Base-by-base conservation (phyloP, 2,329 filamentous ascomycete species). In the Daldinia sp. region DNA sequence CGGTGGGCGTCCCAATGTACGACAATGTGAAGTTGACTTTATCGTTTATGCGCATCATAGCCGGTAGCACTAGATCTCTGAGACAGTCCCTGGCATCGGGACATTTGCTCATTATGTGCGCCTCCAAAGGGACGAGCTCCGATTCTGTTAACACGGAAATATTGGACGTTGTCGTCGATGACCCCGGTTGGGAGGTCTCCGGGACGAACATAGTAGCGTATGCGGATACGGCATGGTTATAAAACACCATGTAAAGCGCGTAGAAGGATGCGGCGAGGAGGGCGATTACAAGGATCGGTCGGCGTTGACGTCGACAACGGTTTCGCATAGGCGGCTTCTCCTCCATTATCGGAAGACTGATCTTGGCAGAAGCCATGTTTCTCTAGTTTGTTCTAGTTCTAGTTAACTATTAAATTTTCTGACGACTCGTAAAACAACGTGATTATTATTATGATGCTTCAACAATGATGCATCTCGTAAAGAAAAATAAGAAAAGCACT, bases 61-160 rank as follows among this genome's bases (percentile, higher is more conserved):
- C 87, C 0, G 96, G 96, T 15, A 98, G 82, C 26, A 99, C 86
- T 74, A 99, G 82, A 67, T 94, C 84, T 69, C 89, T 88, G 20
- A 99, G 84, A 76, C 95, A 98, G 77, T 93, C 91, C 84, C 87
- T 87, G 1, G 96, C 94, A 80, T 99, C 96, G 0, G 95, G 94
- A 76, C 96, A 99, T 85, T 98, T 98, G 82, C 90, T 93, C 91
- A 98, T 99, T 74, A 98, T 96, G 79, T 98, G 95, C 63, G 93
- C 93, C 79, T 99, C 96, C 1, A 99, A 82, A 3, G 93, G 92
- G 4, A 98, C 91, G 65, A 84, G 81, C 50, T 68, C 70, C 58
- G 71, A 42, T n/a, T 66, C 44, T 18, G 64, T 67, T 13, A 64
- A 69, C 57, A 60, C 54, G 56, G 60, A 33, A 44, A 71, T 60